These are phyloP conservation scores for Alloteropsis semialata DNA, from an alignment of 176 grass and related monocot genomes.

Conservation along the genomic window DNA sequence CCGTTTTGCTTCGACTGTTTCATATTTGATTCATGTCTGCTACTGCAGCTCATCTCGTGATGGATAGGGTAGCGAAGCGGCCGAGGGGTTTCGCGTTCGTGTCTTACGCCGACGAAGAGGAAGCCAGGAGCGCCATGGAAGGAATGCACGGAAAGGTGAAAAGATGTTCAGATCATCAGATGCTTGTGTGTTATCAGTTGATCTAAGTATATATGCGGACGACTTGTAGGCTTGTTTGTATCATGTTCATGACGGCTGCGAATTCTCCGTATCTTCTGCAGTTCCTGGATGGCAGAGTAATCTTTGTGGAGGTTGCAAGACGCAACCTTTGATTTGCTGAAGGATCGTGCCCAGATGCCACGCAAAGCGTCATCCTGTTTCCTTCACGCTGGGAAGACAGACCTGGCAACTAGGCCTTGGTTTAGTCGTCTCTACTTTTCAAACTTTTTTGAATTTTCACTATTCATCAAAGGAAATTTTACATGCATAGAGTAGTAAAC, in stretches of 20 bases:
- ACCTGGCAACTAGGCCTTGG: too few relatives aligned
- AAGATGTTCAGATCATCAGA: not conserved
- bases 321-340: constrained; percentile 32
- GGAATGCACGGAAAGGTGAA: constrained; percentile 86
- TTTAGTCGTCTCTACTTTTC: too few relatives aligned
- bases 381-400: not conserved
- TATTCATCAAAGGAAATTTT: too few relatives aligned
- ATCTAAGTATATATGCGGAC: not conserved
- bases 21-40: not conserved
- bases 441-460: too few relatives aligned
- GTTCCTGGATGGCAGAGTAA: constrained; percentile 79
- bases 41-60: constrained; percentile 65
- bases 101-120: constrained; percentile 49
- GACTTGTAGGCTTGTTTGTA: not conserved
- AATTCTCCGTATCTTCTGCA: constrained; percentile 24
- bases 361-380: not conserved
- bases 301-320: constrained; percentile 70
- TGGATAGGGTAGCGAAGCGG: constrained; percentile 65
- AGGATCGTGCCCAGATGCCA: not conserved
- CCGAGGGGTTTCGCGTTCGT: constrained; percentile 75
- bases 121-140: constrained; percentile 59
- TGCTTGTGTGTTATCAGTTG: not conserved
- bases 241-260: not conserved
- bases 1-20: not conserved
- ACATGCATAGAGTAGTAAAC: too few relatives aligned